Base-by-base conservation (phyloP, 169 alveolate genomes). In the Plasmodium knowlesi region DNA sequence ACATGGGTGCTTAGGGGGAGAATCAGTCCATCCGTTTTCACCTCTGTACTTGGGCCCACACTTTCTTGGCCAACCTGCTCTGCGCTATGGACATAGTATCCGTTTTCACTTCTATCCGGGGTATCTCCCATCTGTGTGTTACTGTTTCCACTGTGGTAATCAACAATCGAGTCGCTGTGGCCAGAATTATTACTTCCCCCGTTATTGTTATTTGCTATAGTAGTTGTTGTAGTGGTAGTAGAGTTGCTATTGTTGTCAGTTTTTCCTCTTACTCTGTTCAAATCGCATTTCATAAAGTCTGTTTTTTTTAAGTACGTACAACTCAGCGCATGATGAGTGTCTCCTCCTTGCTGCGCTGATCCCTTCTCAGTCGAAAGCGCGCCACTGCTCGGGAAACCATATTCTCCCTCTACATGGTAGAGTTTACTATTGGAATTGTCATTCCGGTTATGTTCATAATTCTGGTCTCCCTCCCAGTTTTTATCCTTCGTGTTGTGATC, bases 161-260 rank as follows among this genome's bases (percentile, higher is more conserved):
- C 37, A n/a, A 1, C 37, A 3, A 25, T 43, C 19, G 19, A 25
- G 22, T 50, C 19, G 22, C 53, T 72, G 22, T 4, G 16, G 8
- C 22, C 39, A 9, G 9, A 28, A 54, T 50, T 54, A 5, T 82
- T 16, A 41, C 41, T 54, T 16, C 53, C 70, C 70, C 22, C 57
- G 6, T 28, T 22, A 32, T 32, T 82, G 79, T 43, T 82, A 28
- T 82, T 57, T 34, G 53, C 78, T 12, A 28, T n/a, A 37, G n/a
- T 50, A 1, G 61, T 86, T 5, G 78, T 54, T n/a, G 91, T 57
- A 0, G 92, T 84, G 10, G 92, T 57, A 0, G 92, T 84, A 4
- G 92, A 28, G 76, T 46, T 50, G 39, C 79, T 85, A 14, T 34
- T 37, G 16, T 83, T 74, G 30, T 57, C 50, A 43, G 30, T 32